These are phyloP conservation scores for Candida morakotiae DNA, from an alignment of 805 yeast genomes.

Conservation along the genomic window DNA sequence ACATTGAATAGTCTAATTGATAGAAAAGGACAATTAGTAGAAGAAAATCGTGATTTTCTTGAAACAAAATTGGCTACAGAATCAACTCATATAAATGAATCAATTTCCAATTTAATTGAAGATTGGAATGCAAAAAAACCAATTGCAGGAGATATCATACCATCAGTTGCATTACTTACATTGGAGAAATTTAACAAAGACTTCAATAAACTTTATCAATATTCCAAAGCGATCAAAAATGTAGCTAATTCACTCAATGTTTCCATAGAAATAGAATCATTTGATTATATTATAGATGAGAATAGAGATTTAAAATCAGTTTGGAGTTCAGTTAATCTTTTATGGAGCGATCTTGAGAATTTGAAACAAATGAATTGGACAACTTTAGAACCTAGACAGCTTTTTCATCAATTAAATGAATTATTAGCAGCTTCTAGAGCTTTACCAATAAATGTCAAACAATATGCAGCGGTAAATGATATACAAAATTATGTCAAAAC, in stretches of 20 bases:
- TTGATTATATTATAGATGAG: constrained; percentile 41
- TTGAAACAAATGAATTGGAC: constrained; percentile 48
- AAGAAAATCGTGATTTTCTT: constrained; percentile 39
- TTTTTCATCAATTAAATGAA: constrained; percentile 49
- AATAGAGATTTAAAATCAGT: constrained; percentile 53
- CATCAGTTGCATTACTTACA: constrained; percentile 40
- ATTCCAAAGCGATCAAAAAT: constrained; percentile 20
- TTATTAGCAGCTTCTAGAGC: constrained; percentile 42
- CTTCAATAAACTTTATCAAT: constrained; percentile 1
- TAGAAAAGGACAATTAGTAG: constrained; percentile 32
- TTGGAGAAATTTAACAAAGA: constrained; percentile 24
- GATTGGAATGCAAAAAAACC: constrained; percentile 53
- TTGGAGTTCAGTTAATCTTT: constrained; percentile 56
- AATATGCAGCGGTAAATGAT: constrained; percentile 63
- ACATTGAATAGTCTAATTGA: constrained; percentile 37
- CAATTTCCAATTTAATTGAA: constrained; percentile 22
- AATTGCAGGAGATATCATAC: constrained; percentile 35
- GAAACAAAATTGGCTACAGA: constrained; percentile 40
- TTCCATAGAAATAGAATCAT: constrained; percentile 25
- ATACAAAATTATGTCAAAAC: constrained; percentile 45
- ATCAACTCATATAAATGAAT: constrained; percentile 27
- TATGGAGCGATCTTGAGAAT: constrained; percentile 45
- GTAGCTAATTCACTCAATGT: constrained; percentile 25
- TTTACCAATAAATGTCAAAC: constrained; percentile 57
- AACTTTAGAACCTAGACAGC: constrained; percentile 37